Base-by-base conservation (phyloP, 805 yeast genomes). In the Suhomyces tanzawaensis region DNA sequence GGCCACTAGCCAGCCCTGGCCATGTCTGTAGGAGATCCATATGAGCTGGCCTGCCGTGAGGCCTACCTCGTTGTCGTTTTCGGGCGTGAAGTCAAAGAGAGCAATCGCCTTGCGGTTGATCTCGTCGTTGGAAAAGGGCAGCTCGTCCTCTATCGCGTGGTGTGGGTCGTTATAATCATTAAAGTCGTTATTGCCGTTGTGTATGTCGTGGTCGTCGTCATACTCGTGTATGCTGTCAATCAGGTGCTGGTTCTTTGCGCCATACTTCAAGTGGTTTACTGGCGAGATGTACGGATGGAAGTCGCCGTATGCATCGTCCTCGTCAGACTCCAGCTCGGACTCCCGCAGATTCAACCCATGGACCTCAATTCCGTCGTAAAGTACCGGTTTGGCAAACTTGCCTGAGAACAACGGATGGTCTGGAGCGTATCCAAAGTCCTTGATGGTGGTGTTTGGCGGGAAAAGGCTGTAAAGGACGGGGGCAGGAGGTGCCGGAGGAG, bases 1-100 rank as follows among this genome's bases (percentile, higher is more conserved):
- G 0, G 97, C 98, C 36, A 93, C 97, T 3, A 93, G 73, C 99
- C 99, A 93, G 6, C 99, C 99, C 58, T 91, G 97, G 18, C 98
- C 98, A 58, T 91, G 96, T 40, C 95, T 78, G 59, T 90, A 91
- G 42, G 83, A 79, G 21, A 93, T 84, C 77, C 89, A 82, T 2
- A 93, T 78, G 11, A 78, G 60, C 61, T 93, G 97, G 24, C 96
- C 95, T 51, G 84, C 95, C 11, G 54, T 62, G 22, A 93, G 65
- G 8, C 74, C 77, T 31, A 90, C 77, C 54, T 93, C 99, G 60
- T 93, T 93, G 51, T 88, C 96, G 59, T 93, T 93, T 57, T 93
- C 98, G 0, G 98, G 96, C 29, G 66, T 74, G 55, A 93, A 93
- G 51, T 90, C 91, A 57, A 88, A 93, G 32, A 93, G 58, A 1